Evolutionary conservation across 176 grass and related monocot species (phyloP), one percentile per base, ranked within the genome.

Genomic region (Puccinellia tenuiflora): DNA sequence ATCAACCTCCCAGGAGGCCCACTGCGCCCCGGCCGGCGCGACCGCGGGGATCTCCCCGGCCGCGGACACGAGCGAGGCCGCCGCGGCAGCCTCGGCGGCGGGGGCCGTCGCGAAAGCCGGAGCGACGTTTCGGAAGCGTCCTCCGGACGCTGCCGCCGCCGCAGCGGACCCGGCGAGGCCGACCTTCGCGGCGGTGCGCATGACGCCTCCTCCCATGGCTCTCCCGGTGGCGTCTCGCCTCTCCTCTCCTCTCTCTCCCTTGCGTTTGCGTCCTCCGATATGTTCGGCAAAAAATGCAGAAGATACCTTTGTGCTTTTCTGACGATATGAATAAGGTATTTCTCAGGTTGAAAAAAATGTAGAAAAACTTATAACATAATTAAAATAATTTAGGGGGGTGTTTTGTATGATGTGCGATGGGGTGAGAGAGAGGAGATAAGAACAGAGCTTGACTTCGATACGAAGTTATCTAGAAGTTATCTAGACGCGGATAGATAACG

Each of bases 121-220:
- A 9, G 70, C 48, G 5, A 55, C 86, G 71, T 62, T 73, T 35
- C 91, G 87, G 39, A 86, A 91, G 40, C 82, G 69, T 2, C 81
- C 20, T 29, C 70, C 26, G 0, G 40, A 42, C 29, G 68, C 81
- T 54, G 78, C 81, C 68, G 78, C 60, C 16, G 83, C 79, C 3
- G 79, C 82, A 3, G 79, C 77, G 10, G 68, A 52, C 5, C 46
- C 72, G 6, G 78, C 81, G 55, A 91, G 55, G 52, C 68, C 81
- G 59, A 93, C 79, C 92, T 92, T 92, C 63, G 88, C 88, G 14
- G 92, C 86, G 3, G 90, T 92, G 86, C 90, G 78, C 82, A 97
- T 90, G 29, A 89, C 84, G 70, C 95, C 95, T 71, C 92, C 90
- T 55, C 86, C 92, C 92, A 94, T 91, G 63, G 45, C 50, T 38